Evolutionary conservation across 2,329 filamentous ascomycete genomes (phyloP).

Genomic region (Sporothrix pallida): DNA sequence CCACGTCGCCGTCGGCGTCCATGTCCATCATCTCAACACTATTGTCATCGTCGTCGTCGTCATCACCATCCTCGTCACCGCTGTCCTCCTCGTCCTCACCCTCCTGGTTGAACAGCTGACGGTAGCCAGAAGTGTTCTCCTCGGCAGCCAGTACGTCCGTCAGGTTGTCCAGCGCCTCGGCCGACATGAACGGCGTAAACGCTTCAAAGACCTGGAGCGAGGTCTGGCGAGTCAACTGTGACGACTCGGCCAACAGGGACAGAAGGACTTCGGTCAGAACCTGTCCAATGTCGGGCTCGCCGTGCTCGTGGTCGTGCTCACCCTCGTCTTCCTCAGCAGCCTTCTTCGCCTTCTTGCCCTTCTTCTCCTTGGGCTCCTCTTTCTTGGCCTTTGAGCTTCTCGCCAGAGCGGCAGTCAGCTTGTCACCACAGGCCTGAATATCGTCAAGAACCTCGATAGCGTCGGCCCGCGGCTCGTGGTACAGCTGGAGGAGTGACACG

Average conservation of each 20-base stretch:
- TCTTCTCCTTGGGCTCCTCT: slow-evolving; percentile 43
- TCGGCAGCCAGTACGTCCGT: slow-evolving; percentile 74
- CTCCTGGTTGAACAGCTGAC: slow-evolving; percentile 76
- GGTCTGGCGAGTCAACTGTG: slow-evolving; percentile 81
- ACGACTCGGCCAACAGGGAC: slow-evolving; percentile 86
- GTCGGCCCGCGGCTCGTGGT: slow-evolving; percentile 81
- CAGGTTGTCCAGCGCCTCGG: slow-evolving; percentile 70
- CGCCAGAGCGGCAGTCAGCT: slow-evolving; percentile 55
- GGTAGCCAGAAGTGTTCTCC: slow-evolving; percentile 82
- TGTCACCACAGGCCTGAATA: slow-evolving; percentile 75
- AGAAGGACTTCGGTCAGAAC: slow-evolving; percentile 85
- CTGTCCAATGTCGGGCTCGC: slow-evolving; percentile 62
- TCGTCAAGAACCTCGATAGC: slow-evolving; percentile 82
- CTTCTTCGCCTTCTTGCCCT: slow-evolving; percentile 47
- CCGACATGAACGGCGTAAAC: slow-evolving; percentile 77
- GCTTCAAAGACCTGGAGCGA: slow-evolving; percentile 86
- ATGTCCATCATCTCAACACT: slow-evolving; percentile 51
- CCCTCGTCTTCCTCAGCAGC: background rate
- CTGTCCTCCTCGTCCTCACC: slow-evolving; percentile 51
- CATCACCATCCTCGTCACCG: slow-evolving; percentile 53
- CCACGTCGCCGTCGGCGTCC: slow-evolving; percentile 49
- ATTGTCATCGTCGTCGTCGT: slow-evolving; percentile 52
- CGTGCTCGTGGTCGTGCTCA: slow-evolving; percentile 13
- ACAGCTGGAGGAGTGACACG: slow-evolving; percentile 83
- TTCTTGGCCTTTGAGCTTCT: slow-evolving; percentile 39